Evolutionary conservation across 2,329 filamentous ascomycete genomes (phyloP).

Genomic region (Beauveria medogensis): DNA sequence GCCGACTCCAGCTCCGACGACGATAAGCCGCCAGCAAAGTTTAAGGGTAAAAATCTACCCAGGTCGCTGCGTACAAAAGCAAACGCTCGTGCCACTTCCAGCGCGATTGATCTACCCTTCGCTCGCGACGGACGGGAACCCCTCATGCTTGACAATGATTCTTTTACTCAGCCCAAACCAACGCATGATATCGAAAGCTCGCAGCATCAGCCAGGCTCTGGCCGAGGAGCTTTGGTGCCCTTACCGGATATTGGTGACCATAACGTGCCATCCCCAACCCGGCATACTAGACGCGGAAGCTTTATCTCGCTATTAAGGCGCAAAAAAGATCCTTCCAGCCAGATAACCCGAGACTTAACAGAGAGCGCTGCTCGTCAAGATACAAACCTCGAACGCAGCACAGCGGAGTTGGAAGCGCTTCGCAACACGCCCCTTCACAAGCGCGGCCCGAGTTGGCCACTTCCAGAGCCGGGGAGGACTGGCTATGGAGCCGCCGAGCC

Average conservation of each 20-base stretch:
- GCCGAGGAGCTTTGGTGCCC: slow-evolving; percentile 27
- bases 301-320: slow-evolving; percentile 56
- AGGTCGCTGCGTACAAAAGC: slow-evolving; percentile 18
- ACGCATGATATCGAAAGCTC: slow-evolving; percentile 12
- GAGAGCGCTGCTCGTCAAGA: slow-evolving; percentile 56
- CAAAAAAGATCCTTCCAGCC: slow-evolving; percentile 43
- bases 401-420: slow-evolving; percentile 42
- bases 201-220: slow-evolving; percentile 35
- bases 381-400: slow-evolving; percentile 51
- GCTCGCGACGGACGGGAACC: slow-evolving; percentile 50
- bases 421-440: slow-evolving; percentile 27
- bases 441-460: slow-evolving; percentile 26
- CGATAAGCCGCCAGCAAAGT: slow-evolving; percentile 17
- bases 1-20: slow-evolving; percentile 66
- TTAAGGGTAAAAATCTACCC: slow-evolving; percentile 15
- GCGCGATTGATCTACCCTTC: slow-evolving; percentile 14
- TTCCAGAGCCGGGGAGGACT: slow-evolving; percentile 24
- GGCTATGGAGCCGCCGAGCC: slow-evolving; percentile 21
- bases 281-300: slow-evolving; percentile 36
- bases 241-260: slow-evolving; percentile 17
- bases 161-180: slow-evolving; percentile 21
- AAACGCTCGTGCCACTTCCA: slow-evolving; percentile 11
- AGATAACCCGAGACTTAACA: slow-evolving; percentile 44
- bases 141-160: slow-evolving; percentile 50
- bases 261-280: slow-evolving; percentile 18